Evolutionary conservation across 108 stramenopile genomes (phyloP).

Genomic region (Parietichytrium sp.): DNA sequence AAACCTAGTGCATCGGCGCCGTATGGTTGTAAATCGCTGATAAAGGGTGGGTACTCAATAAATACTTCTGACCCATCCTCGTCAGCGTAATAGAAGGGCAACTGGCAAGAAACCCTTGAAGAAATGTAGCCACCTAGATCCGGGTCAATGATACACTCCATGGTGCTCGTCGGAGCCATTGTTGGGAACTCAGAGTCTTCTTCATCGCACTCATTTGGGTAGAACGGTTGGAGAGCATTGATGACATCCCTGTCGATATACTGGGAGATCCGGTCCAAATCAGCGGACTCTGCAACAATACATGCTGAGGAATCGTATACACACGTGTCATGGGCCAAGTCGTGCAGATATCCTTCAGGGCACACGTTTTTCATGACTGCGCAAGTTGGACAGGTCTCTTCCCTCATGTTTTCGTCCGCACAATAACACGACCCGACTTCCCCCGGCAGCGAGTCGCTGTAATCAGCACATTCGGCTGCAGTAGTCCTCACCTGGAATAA

Average conservation of each 20-base stretch:
- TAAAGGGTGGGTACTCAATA: neutral
- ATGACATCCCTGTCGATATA: neutral
- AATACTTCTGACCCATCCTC: neutral
- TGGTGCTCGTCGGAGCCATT: too few relatives aligned
- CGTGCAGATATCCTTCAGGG: neutral
- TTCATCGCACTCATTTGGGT: neutral
- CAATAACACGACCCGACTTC: neutral
- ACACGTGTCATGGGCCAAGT: neutral
- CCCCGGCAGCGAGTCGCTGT: neutral
- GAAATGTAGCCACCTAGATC: neutral
- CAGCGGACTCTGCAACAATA: neutral
- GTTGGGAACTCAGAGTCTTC: neutral
- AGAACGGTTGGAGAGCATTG: neutral
- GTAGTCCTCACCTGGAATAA: too few relatives aligned
- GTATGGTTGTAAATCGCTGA: neutral
- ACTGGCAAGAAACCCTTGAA: neutral
- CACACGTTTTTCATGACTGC: neutral
- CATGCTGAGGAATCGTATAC: neutral
- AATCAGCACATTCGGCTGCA: neutral
- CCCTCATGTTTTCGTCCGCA: neutral
- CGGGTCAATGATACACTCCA: too few relatives aligned
- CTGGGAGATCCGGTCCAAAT: neutral
- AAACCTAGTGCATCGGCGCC: too few relatives aligned
- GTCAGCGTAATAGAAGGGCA: neutral
- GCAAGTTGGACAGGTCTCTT: slow-evolving; percentile 30